Evolutionary conservation across 352 stramenopile species (phyloP), one percentile per base, ranked within the genome.

Genomic region (Phytophthora sp.): DNA sequence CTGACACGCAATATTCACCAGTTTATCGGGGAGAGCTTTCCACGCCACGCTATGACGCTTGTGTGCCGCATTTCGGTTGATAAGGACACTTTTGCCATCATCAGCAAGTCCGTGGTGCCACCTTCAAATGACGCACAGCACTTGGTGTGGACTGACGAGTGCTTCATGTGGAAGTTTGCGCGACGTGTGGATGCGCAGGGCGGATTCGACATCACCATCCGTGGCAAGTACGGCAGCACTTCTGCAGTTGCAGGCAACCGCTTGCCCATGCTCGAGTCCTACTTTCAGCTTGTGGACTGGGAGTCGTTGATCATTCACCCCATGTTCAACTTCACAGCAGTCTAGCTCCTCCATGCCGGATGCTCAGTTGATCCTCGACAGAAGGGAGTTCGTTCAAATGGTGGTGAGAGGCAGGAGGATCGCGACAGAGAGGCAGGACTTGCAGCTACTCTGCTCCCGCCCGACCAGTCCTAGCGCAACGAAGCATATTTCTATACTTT

Each of bases 101-200:
- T 94, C 61, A 87, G 75, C 79, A 92, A 91, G 70, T 93, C 84
- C 26, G 83, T 94, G 27, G 76, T 91, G 39, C 86, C 86, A 4
- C 84, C 84, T 0, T 87, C 84, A 24, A 90, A 89, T 69, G 86
- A 94, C 45, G 86, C 84, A 23, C 86, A 94, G 73, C 84, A 94
- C 64, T 66, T 94, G 44, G 86, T 94, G n/a, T 94, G 86, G 86
- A 94, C 86, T 7, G 86, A 94, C 60, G 86, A 94, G 78, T 93
- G 82, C 59, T 93, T 76, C 67, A 91, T 94, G 83, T 93, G 84
- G 82, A 89, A 90, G 49, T 94, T 93, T 70, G 74, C 73, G 46
- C 76, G 82, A 13, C 79, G 72, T 12, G 41, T 72, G 52, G 82
- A 89, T 58, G 66, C 70, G 18, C 72, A 81, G 30, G 75, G 83